Evolutionary conservation across 441 rosid genomes (phyloP).

Genomic region (Euphorbia celastroides): DNA sequence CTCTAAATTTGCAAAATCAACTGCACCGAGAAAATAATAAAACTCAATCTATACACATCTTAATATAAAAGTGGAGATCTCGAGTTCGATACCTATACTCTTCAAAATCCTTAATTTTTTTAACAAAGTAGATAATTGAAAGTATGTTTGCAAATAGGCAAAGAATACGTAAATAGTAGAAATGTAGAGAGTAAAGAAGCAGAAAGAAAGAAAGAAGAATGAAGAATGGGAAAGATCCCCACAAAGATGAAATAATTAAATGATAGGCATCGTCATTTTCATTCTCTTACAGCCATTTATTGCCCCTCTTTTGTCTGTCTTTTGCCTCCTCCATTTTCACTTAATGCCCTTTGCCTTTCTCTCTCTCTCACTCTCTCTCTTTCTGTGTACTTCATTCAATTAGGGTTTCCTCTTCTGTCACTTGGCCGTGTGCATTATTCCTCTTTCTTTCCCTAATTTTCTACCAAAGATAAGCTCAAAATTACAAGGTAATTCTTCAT

Average conservation of each 20-base stretch:
- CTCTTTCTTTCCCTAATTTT: no score
- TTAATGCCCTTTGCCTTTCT: slow-evolving; percentile 52
- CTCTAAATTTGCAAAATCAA: no score
- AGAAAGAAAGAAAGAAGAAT: slow-evolving; percentile 15
- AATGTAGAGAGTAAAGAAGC: not conserved
- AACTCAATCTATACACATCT: no score
- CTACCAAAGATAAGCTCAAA: slow-evolving; percentile 14
- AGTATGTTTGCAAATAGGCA: no score
- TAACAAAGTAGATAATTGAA: no score
- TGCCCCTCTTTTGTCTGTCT: slow-evolving; percentile 67
- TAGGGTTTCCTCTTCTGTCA: slow-evolving; percentile 42
- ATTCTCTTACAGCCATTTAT: slow-evolving; percentile 43
- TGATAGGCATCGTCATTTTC: slow-evolving; percentile 71
- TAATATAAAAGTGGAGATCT: no score
- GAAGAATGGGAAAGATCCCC: slow-evolving; percentile 58
- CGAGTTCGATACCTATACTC: not conserved
- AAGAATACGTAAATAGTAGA: no score
- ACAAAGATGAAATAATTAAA: slow-evolving; percentile 38
- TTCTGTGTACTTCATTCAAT: slow-evolving; percentile 21
- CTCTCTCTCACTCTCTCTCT: slow-evolving; percentile 23
- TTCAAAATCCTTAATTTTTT: not conserved
- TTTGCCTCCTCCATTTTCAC: slow-evolving; percentile 61
- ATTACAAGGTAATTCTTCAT: slow-evolving; percentile 26
- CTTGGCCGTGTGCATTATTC: not conserved
- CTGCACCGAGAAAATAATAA: no score